Percentiles rank a stretch among this genome's conserved stretches.
Evolutionary conservation across 768 basidiomycete genomes (phyloP).

Genomic region (Tricholoma hemisulphureum): DNA sequence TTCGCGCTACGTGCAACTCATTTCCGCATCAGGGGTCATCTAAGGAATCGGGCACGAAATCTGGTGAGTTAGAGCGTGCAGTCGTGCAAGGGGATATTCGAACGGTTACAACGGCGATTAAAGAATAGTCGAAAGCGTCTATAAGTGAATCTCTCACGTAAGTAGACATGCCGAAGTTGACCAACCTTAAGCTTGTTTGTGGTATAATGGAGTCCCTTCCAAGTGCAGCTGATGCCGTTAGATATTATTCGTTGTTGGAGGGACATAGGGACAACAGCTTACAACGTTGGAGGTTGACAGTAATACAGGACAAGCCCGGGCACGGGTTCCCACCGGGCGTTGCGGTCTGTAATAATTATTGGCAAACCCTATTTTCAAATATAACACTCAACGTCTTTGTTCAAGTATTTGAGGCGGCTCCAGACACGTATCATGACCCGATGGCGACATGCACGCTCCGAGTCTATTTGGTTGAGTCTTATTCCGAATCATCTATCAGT

Average conservation of each 20-base stretch:
- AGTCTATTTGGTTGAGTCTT: too few relatives aligned
- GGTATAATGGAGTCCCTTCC: neutral
- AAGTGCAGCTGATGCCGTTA: neutral
- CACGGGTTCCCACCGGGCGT: neutral
- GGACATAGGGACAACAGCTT: neutral
- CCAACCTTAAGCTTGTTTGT: neutral
- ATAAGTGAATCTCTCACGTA: constrained; percentile 15
- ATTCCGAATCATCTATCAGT: too few relatives aligned
- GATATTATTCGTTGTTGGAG: neutral
- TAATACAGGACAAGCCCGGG: too few relatives aligned
- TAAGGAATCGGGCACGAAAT: constrained; percentile 27
- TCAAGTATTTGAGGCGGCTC: too few relatives aligned
- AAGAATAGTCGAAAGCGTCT: constrained; percentile 20
- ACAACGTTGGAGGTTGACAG: neutral
- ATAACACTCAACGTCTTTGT: too few relatives aligned
- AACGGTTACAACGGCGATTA: constrained; percentile 13
- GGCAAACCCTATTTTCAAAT: too few relatives aligned
- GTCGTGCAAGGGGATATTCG: constrained; percentile 21
- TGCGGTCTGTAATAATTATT: neutral
- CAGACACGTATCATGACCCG: too few relatives aligned
- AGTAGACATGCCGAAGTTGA: constrained; percentile 15
- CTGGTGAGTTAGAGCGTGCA: constrained; percentile 21
- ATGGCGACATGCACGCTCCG: too few relatives aligned
- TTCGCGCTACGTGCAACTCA: constrained; percentile 25
- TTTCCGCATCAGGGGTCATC: constrained; percentile 25